Percentiles rank a stretch among this genome's conserved stretches.
Evolutionary conservation across 169 alveolate genomes (phyloP).

Genomic region (Plasmodium yoelii): DNA sequence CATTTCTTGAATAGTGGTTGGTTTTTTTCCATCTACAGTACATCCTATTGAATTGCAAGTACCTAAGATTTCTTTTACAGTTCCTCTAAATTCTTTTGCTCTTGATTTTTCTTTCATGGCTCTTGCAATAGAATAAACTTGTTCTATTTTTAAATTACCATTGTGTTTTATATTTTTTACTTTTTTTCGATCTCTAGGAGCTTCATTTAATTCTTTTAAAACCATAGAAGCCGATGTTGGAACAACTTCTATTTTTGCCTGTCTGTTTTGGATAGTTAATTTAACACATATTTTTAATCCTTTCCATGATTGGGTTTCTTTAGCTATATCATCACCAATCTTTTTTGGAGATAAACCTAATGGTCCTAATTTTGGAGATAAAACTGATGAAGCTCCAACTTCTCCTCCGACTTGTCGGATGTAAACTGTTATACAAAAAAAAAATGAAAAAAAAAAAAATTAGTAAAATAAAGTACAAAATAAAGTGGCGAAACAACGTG

Average conservation of each 20-base stretch:
- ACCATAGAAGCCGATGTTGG: conserved; percentile 97
- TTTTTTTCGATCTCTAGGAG: conserved; percentile 96
- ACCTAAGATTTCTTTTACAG: conserved; percentile 97
- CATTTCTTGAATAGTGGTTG: conserved; percentile 91
- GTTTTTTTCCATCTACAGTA: conserved; percentile 96
- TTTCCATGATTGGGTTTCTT: conserved; percentile 96
- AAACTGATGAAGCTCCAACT: conserved; percentile 97
- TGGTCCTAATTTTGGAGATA: conserved; percentile 99
- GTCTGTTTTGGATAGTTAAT: conserved; percentile 93
- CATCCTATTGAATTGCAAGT: conserved; percentile 98
- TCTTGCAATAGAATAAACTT: conserved; percentile 93
- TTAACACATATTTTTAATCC: conserved; percentile 96
- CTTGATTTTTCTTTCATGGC: conserved; percentile 91
- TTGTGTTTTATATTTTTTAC: conserved; percentile 95
- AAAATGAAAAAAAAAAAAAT: neutral
- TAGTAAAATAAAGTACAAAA: no score
- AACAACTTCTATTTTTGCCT: conserved; percentile 93
- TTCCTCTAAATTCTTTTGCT: conserved; percentile 95
- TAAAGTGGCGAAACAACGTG: no score
- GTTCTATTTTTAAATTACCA: conserved; percentile 96
- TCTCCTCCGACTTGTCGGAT: conserved; percentile 98
- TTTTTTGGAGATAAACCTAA: conserved; percentile 97
- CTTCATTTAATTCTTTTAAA: conserved; percentile 96
- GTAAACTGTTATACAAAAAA: conserved; percentile 85
- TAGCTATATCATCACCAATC: conserved; percentile 98